These are phyloP conservation scores for Corylus americana DNA, from an alignment of 306 rosid genomes.

Conservation along the genomic window DNA sequence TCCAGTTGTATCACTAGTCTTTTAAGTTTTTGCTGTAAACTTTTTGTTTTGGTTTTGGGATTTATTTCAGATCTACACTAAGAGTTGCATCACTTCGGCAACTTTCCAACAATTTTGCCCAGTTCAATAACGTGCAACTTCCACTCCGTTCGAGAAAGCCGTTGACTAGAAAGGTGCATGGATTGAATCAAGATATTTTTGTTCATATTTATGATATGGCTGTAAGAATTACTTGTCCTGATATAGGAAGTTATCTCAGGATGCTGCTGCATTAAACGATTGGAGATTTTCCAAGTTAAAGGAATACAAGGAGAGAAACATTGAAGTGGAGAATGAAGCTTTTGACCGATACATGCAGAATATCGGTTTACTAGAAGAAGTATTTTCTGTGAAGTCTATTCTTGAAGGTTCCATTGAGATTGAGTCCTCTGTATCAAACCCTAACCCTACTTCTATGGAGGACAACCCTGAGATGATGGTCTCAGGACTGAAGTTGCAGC, in stretches of 20 bases:
- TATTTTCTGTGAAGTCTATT: conserved; percentile 58
- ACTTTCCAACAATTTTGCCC: conserved; percentile 87
- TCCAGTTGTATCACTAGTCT: conserved; percentile 20
- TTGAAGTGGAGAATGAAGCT: conserved; percentile 85
- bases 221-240: conserved; percentile 29
- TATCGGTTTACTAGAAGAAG: conserved; percentile 72
- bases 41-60: conserved; percentile 28
- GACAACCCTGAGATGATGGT: conserved; percentile 39
- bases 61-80: conserved; percentile 65
- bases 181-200: neutral
- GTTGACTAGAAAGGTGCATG: conserved; percentile 80
- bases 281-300: conserved; percentile 94
- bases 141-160: conserved; percentile 82
- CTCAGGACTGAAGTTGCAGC: conserved; percentile 61
- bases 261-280: conserved; percentile 80
- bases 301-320: conserved; percentile 67
- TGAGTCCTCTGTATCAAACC: conserved; percentile 41
- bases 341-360: conserved; percentile 90
- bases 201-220: conserved; percentile 14
- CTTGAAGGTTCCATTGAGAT: conserved; percentile 36
- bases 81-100: conserved; percentile 81
- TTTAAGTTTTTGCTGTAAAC: conserved; percentile 11
- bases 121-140: conserved; percentile 75
- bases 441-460: conserved; percentile 42
- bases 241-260: conserved; percentile 57